These are phyloP conservation scores for Trypethelium eluteriae DNA, from an alignment of 495 filamentous ascomycete species.

Conservation along the genomic window DNA sequence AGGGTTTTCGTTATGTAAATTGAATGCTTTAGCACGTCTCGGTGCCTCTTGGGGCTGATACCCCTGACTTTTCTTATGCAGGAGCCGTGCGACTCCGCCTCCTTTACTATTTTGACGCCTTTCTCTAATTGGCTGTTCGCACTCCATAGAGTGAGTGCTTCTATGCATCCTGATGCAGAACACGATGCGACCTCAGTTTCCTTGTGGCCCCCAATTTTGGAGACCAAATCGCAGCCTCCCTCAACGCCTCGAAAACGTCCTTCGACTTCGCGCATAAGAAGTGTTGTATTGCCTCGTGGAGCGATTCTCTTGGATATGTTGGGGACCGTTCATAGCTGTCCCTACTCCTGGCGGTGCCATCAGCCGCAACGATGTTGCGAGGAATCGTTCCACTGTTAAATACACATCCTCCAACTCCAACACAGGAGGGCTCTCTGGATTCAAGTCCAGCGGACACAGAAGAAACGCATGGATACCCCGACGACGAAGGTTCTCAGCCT, in stretches of 20 bases:
- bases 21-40: too few relatives aligned
- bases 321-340: neutral
- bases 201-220: neutral
- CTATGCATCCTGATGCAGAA: too few relatives aligned
- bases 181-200: neutral
- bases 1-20: too few relatives aligned
- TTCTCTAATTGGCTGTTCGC: too few relatives aligned
- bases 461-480: neutral
- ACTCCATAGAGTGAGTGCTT: too few relatives aligned
- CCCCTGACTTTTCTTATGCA: too few relatives aligned
- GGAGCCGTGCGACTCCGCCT: too few relatives aligned
- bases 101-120: too few relatives aligned
- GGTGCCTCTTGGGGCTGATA: too few relatives aligned
- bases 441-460: neutral
- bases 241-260: neutral
- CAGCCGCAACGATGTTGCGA: neutral
- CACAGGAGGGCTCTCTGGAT: neutral
- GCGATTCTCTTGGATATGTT: neutral
- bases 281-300: too few relatives aligned
- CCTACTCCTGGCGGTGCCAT: neutral
- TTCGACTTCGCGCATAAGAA: too few relatives aligned
- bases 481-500: neutral
- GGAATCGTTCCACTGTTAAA: neutral
- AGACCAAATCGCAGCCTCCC: neutral
- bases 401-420: neutral